Evolutionary conservation across 768 basidiomycete genomes (phyloP).

Genomic region (Lepiota brunneoincarnata): DNA sequence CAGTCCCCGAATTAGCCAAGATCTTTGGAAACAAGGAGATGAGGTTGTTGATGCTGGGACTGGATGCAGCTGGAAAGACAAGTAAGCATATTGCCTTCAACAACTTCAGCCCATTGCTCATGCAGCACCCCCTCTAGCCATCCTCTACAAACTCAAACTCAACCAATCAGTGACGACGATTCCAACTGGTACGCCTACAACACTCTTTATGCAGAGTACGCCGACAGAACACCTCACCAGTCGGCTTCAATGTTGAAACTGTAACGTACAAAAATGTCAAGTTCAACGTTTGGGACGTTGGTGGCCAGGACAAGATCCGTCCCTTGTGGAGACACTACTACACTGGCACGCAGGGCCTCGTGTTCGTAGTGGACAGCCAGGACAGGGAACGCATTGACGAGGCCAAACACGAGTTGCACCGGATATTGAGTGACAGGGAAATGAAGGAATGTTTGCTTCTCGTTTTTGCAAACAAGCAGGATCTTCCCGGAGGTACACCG

Average conservation of each 20-base stretch:
- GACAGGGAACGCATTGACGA: slow-evolving; percentile 96
- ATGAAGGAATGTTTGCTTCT: slow-evolving; percentile 97
- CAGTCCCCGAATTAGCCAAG: slow-evolving; percentile 57
- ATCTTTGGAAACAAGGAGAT: slow-evolving; percentile 99
- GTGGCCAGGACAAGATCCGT: slow-evolving; percentile 99
- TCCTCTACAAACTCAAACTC: slow-evolving; percentile 97
- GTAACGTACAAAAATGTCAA: slow-evolving; percentile 99
- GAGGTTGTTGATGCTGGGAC: slow-evolving; percentile 93
- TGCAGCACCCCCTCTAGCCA: slow-evolving; percentile 52
- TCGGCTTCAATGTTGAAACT: slow-evolving; percentile 99
- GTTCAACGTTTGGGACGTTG: slow-evolving; percentile 96
- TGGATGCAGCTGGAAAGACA: slow-evolving; percentile 98
- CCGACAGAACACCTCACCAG: slow-evolving; percentile 32
- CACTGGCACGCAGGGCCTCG: slow-evolving; percentile 97
- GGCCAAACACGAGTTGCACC: slow-evolving; percentile 92
- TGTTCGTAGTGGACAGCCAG: slow-evolving; percentile 97
- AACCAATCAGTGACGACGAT: slow-evolving; percentile 99
- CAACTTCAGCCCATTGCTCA: neutral
- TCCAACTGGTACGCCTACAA: slow-evolving; percentile 70
- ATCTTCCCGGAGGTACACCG: slow-evolving; percentile 85
- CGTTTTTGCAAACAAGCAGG: slow-evolving; percentile 99
- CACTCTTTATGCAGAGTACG: slow-evolving; percentile 5
- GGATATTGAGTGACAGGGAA: slow-evolving; percentile 94
- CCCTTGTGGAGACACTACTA: slow-evolving; percentile 99
- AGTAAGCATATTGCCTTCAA: slow-evolving; percentile 55